phyloP scores from a whole-genome alignment of 202 grass and related monocot species.

The Cymbopogon flexuosus region DNA sequence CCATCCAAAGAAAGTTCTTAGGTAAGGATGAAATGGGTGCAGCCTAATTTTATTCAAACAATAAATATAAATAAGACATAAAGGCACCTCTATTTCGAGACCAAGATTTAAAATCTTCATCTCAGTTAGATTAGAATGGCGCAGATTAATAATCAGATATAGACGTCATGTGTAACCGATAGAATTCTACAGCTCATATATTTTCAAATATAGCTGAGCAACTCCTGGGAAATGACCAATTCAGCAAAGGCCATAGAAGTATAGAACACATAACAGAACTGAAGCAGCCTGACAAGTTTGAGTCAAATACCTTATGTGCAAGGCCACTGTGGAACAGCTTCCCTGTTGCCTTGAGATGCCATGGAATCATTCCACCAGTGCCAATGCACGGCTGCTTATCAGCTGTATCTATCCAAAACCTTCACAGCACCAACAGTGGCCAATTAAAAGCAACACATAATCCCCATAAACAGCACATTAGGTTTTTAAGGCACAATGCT shows the following conservation, averaged over 20 bases:
- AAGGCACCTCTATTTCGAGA: not conserved
- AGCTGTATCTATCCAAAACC: conserved; percentile 96
- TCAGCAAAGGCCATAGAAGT: not conserved
- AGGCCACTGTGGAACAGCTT: conserved; percentile 97
- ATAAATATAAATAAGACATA: not conserved
- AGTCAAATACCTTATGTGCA: conserved; percentile 72
- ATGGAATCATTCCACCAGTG: conserved; percentile 80
- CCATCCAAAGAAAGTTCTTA: not conserved
- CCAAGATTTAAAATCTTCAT: not conserved
- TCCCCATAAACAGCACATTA: not conserved
- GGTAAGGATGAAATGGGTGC: not conserved
- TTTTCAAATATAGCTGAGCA: not conserved
- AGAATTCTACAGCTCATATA: not conserved
- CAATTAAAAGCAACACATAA: conserved; percentile 8
- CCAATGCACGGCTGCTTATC: conserved; percentile 96
- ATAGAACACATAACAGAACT: conserved; percentile 4
- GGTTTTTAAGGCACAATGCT: conserved; percentile 19
- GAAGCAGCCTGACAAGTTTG: conserved; percentile 3
- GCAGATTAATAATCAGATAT: not conserved
- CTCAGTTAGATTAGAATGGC: not conserved
- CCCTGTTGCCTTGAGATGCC: conserved; percentile 81
- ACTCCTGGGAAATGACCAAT: not conserved
- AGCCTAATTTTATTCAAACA: not conserved
- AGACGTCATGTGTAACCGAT: not conserved
- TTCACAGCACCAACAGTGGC: conserved; percentile 14